phyloP scores from a whole-genome alignment of 352 stramenopile genomes.

The Globisporangium lucens region DNA sequence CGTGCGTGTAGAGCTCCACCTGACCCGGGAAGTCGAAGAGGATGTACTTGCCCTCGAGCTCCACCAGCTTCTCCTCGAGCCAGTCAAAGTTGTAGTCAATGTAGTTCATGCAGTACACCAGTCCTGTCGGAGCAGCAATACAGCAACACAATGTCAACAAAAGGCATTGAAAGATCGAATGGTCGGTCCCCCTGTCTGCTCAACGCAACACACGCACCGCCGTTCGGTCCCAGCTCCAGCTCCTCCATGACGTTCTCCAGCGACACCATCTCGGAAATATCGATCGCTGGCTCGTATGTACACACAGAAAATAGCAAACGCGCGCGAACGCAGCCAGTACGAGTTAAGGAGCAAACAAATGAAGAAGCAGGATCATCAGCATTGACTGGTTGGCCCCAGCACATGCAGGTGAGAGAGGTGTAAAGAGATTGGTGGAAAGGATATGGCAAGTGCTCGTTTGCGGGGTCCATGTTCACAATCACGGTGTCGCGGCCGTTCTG shows the following conservation, averaged over 20 bases:
- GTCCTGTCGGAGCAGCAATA: slow-evolving; percentile 27
- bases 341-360: background rate
- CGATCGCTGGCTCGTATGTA: slow-evolving; percentile 73
- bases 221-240: slow-evolving; percentile 95
- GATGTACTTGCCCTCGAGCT: slow-evolving; percentile 90
- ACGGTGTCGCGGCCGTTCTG: slow-evolving; percentile 66
- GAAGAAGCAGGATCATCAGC: background rate
- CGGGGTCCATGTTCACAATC: slow-evolving; percentile 98
- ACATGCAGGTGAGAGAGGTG: background rate
- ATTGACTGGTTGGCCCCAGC: background rate
- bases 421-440: slow-evolving; percentile 5
- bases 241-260: slow-evolving; percentile 94
- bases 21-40: slow-evolving; percentile 99
- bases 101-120: slow-evolving; percentile 99
- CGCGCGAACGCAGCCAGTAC: background rate
- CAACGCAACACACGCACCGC: slow-evolving; percentile 39
- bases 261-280: slow-evolving; percentile 96
- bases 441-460: slow-evolving; percentile 90
- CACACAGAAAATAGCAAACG: slow-evolving; percentile 6
- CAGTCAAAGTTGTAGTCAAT: slow-evolving; percentile 98
- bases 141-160: background rate
- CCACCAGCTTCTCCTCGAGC: slow-evolving; percentile 92
- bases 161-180: background rate
- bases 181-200: no score
- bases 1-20: slow-evolving; percentile 99